phyloP scores from a whole-genome alignment of 305 asterid genomes.

The Ajuga reptans region DNA sequence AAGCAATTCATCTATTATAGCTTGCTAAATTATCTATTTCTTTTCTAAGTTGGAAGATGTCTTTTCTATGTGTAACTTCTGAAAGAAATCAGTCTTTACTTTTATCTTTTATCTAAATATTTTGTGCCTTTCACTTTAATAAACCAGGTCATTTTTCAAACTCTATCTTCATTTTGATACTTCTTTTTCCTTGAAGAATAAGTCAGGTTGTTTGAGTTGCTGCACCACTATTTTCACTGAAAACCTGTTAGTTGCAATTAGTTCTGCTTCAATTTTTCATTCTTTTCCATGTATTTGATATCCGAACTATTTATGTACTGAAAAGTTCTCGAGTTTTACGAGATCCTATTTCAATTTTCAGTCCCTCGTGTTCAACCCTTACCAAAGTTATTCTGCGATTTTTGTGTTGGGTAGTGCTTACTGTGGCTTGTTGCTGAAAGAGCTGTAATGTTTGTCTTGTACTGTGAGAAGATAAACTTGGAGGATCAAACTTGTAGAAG shows the following conservation, averaged over 20 bases:
- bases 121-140: not conserved
- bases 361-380: not conserved
- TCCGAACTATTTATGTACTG: not conserved
- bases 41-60: constrained; percentile 1
- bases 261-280: not conserved
- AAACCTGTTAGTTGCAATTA: not conserved
- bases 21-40: not conserved
- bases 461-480: not conserved
- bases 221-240: not conserved
- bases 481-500: not conserved
- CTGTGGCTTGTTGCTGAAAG: not conserved
- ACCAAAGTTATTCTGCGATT: not conserved
- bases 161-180: constrained; percentile 4
- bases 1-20: not conserved
- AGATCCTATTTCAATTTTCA: not conserved
- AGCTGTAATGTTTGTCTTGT: not conserved
- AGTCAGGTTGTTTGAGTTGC: constrained; percentile 10
- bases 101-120: not conserved
- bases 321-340: constrained; percentile 4
- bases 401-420: not conserved
- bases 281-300: not conserved
- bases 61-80: not conserved
- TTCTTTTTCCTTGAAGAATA: not conserved
- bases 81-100: not conserved
- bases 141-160: not conserved